Evolutionary conservation across 2,329 filamentous ascomycete species (phyloP).

Genomic region (Pseudophaeomoniella oleicola): DNA sequence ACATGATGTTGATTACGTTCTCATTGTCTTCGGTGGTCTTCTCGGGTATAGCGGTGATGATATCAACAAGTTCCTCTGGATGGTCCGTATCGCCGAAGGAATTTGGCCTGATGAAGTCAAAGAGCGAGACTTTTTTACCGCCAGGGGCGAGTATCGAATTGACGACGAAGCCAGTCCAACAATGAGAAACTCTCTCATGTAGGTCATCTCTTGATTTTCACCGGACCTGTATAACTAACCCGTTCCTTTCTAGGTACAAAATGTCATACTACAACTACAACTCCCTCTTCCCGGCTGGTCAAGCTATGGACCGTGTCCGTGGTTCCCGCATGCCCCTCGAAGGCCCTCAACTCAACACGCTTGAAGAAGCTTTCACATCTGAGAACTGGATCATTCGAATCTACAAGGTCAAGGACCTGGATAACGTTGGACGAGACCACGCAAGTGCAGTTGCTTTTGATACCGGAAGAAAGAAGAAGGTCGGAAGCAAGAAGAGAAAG

Average conservation of each 20-base stretch:
- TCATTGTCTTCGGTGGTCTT: constrained; percentile 90
- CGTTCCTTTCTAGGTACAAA: constrained; percentile 65
- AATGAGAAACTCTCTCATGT: constrained; percentile 99
- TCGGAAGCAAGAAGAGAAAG: constrained; percentile 25
- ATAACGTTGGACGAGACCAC: constrained; percentile 89
- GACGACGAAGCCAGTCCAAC: constrained; percentile 86
- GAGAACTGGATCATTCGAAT: constrained; percentile 99
- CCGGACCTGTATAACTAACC: constrained; percentile 9
- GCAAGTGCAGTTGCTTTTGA: constrained; percentile 42
- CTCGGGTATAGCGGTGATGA: constrained; percentile 96
- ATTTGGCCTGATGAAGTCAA: constrained; percentile 99
- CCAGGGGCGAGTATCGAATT: constrained; percentile 85
- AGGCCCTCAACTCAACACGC: constrained; percentile 68
- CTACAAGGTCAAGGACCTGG: constrained; percentile 98
- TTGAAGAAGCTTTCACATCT: constrained; percentile 96
- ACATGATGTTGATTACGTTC: constrained; percentile 97
- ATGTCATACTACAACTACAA: constrained; percentile 99
- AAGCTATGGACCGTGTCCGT: constrained; percentile 82
- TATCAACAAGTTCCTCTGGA: constrained; percentile 99
- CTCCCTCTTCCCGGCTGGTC: constrained; percentile 75
- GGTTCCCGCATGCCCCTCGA: constrained; percentile 65
- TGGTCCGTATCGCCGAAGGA: constrained; percentile 96
- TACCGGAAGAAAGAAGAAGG: constrained; percentile 38
- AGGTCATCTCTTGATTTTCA: constrained; percentile 25
- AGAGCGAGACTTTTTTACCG: constrained; percentile 90